Base-by-base conservation (phyloP, 2,329 filamentous ascomycete species). In the Beauveria sp. region DNA sequence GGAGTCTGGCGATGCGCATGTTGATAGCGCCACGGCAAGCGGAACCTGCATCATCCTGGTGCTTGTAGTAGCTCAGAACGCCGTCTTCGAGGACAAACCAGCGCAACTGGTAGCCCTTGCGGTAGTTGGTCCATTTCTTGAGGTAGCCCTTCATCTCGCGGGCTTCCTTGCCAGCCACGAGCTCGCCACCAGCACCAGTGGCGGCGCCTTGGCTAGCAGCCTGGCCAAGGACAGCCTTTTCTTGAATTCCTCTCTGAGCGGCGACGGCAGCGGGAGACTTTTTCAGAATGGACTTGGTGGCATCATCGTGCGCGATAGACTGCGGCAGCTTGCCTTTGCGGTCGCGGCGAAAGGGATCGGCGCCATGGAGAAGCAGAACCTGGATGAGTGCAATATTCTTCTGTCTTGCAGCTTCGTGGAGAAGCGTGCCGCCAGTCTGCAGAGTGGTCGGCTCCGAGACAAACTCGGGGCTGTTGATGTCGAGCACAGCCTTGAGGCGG, bases 101-200 rank as follows among this genome's bases (percentile, higher is more conserved):
- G 63, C 94, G 84, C 65, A 99, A 75, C 76, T 99, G 96, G 77
- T 97, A 99, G 9, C 94, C 94, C 71, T 90, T 92, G 24, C 93
- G 92, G 72, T 99, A 99, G 72, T 99, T 99, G 53, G 94, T 99
- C 94, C 94, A 99, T 74, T 99, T 99, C 77, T 97, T 97, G 61
- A 99, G 80, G 72, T 97, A 99, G 7, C 94, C 94, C 77, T 96
- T 97, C 90, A 99, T 97, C 75, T 97, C 93, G 53, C 92, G 84
- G 20, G 90, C 89, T 70, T 99, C 94, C 66, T 93, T 92, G 18
- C 89, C 88, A 28, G 89, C 89, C 62, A 86, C 73, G 22, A 84
- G 78, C 65, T 89, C 83, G 10, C 81, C 79, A 18, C 86, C 79
- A 2, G 77, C 75, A 28, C 84, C 78, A 16, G 79, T 72, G 9